Conservation (phyloP, 2,329 filamentous ascomycete species). For the Metarhizium album region DNA sequence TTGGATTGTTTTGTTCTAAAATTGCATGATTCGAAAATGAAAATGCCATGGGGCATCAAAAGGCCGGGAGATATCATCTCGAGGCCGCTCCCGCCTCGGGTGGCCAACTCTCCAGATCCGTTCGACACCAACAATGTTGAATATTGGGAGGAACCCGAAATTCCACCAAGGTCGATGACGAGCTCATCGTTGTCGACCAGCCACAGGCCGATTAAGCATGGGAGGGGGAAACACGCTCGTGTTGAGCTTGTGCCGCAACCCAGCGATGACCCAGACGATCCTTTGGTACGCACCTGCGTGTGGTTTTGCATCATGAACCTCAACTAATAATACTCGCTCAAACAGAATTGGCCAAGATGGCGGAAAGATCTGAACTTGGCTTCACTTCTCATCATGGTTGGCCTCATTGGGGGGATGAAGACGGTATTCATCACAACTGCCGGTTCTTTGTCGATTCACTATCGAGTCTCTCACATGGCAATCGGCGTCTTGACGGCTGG, state of each 20-base stretch:
- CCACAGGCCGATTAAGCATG: constrained; percentile 34
- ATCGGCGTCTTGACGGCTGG: constrained; percentile 40
- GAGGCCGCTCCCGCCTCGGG: constrained; percentile 1
- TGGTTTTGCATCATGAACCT: not conserved
- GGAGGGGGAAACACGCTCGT: constrained; percentile 28
- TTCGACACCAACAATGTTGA: not conserved
- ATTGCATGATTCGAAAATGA: constrained; percentile 1
- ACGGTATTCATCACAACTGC: constrained; percentile 41
- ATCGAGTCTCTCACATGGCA: constrained; percentile 35
- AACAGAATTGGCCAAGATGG: constrained; percentile 45
- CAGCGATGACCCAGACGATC: constrained; percentile 42
- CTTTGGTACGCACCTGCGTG: constrained; percentile 33
- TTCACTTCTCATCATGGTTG: constrained; percentile 35
- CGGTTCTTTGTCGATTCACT: constrained; percentile 29
- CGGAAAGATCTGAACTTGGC: constrained; percentile 39
- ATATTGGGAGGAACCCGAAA: not conserved
- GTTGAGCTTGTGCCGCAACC: constrained; percentile 44
- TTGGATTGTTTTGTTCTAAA: not conserved
- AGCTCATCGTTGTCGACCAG: constrained; percentile 8
- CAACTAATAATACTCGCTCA: not conserved
- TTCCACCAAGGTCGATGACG: constrained; percentile 6
- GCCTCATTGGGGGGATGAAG: constrained; percentile 40
- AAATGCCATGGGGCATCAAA: not conserved
- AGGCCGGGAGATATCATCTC: constrained; percentile 4
- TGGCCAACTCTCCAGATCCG: not conserved